phyloP scores from a whole-genome alignment of 2,329 filamentous ascomycete species.

The Macrophomina phaseolina region DNA sequence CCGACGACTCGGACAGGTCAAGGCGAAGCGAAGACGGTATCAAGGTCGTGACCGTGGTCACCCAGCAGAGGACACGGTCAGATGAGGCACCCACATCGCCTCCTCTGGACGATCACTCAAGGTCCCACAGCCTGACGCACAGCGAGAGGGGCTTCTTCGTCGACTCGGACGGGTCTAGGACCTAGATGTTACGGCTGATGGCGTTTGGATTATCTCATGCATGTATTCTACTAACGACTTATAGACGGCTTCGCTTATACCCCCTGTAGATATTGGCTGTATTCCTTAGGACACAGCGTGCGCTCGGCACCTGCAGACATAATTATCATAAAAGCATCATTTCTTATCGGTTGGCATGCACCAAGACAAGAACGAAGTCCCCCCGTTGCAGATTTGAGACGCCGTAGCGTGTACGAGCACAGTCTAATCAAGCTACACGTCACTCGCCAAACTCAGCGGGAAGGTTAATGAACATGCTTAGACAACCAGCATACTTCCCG shows the following conservation, averaged over 20 bases:
- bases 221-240: neutral
- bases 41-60: conserved; percentile 19
- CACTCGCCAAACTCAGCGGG: neutral
- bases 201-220: conserved; percentile 1
- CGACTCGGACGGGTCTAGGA: neutral
- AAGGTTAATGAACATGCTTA: conserved; percentile 1
- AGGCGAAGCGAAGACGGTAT: conserved; percentile 11
- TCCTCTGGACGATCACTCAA: neutral
- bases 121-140: conserved; percentile 2
- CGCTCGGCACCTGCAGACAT: neutral
- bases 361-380: neutral
- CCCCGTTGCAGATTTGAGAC: neutral
- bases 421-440: neutral
- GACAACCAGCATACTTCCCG: neutral
- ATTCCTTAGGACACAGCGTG: neutral
- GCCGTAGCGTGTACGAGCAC: neutral
- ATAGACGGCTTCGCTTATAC: conserved; percentile 19
- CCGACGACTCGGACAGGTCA: neutral
- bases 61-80: neutral
- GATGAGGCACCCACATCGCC: neutral
- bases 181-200: neutral
- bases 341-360: too few species aligned
- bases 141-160: conserved; percentile 9
- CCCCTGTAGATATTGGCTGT: neutral
- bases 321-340: neutral